Conservation (phyloP, 2,329 filamentous ascomycete species). For the Pestalotiopsis sp. region DNA sequence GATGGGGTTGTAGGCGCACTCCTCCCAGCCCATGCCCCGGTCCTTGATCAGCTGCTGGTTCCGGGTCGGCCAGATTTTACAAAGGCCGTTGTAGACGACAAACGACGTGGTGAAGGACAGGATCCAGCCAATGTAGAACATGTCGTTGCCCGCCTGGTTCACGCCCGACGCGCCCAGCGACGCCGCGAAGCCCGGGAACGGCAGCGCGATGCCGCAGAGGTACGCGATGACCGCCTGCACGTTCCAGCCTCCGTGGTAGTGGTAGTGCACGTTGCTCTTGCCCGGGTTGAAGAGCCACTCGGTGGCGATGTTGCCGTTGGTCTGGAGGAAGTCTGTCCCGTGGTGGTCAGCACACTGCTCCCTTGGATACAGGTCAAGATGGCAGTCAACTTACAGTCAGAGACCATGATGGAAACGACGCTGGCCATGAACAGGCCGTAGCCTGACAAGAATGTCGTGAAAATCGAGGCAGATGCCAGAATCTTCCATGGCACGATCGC, state of each 20-base stretch:
- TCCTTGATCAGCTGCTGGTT: conserved; percentile 5
- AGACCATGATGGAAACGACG: conserved; percentile 5
- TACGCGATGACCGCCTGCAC: conserved; percentile 8
- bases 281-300: conserved; percentile 9
- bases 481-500: conserved; percentile 45
- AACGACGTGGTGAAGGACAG: conserved; percentile 9
- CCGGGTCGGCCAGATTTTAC: conserved; percentile 5
- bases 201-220: neutral
- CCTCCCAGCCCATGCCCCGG: conserved; percentile 5
- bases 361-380: neutral
- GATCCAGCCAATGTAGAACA: conserved; percentile 10
- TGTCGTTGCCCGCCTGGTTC: conserved; percentile 11
- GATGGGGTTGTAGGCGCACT: neutral
- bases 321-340: neutral
- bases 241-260: conserved; percentile 10
- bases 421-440: conserved; percentile 7
- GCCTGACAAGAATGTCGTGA: conserved; percentile 42
- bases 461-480: conserved; percentile 38
- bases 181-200: conserved; percentile 6
- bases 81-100: neutral
- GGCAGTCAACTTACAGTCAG: conserved; percentile 1
- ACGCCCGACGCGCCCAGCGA: conserved; percentile 7
- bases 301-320: conserved; percentile 1
- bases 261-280: conserved; percentile 6
- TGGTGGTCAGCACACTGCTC: neutral